Conservation (phyloP, 2,329 filamentous ascomycete species). For the Tympanopsis confertula region DNA sequence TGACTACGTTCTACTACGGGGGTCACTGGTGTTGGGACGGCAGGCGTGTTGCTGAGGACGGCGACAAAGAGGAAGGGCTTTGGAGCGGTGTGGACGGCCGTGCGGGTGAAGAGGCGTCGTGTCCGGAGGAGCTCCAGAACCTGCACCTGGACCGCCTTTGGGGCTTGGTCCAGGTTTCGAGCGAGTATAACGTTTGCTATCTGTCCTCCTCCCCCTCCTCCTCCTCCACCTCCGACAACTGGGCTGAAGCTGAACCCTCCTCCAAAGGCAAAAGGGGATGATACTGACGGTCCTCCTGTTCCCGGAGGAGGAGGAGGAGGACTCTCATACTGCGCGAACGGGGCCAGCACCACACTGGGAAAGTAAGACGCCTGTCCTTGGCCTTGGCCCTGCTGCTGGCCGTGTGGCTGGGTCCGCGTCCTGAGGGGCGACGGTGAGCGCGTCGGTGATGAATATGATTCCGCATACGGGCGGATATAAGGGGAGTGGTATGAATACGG, state of each 20-base stretch:
- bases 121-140: constrained; percentile 67
- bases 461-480: background rate
- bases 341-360: too few species aligned
- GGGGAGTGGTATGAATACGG: background rate
- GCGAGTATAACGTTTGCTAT: constrained; percentile 79
- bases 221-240: too few species aligned
- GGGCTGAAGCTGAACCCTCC: too few species aligned
- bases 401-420: background rate
- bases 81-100: constrained; percentile 62
- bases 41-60: constrained; percentile 35
- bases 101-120: constrained; percentile 65
- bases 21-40: constrained; percentile 6
- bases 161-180: constrained; percentile 64
- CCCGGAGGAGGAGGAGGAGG: too few species aligned
- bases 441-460: background rate
- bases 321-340: too few species aligned
- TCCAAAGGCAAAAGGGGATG: background rate
- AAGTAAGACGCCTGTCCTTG: background rate
- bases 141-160: constrained; percentile 73
- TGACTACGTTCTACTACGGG: constrained; percentile 4
- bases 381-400: background rate
- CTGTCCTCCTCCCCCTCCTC: constrained; percentile 9
- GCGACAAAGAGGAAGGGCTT: constrained; percentile 72
- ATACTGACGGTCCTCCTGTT: background rate
- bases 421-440: background rate